Evolutionary conservation across 2,329 filamentous ascomycete genomes (phyloP).

Genomic region (Fusarium dimerum): DNA sequence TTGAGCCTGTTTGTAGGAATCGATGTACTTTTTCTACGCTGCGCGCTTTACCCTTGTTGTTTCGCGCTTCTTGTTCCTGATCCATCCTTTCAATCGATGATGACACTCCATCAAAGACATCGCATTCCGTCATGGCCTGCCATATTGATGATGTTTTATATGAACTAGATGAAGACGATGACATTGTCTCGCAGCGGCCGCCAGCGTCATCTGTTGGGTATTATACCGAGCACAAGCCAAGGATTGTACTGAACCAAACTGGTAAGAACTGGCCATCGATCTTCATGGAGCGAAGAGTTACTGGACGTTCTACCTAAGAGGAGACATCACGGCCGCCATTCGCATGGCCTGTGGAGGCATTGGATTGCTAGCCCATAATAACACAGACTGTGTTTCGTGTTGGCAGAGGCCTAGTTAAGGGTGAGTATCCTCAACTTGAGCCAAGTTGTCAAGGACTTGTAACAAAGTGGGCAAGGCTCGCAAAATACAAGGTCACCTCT

Average conservation of each 20-base stretch:
- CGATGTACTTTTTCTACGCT: not conserved
- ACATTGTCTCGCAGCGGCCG: not conserved
- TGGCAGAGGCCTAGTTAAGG: conserved; percentile 3
- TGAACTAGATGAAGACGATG: not conserved
- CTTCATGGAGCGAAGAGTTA: conserved; percentile 10
- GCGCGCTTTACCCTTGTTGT: not conserved
- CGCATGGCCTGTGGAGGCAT: too few species aligned
- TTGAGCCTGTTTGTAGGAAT: conserved; percentile 1
- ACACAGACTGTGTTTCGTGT: not conserved
- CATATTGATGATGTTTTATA: conserved; percentile 1
- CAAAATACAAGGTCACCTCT: not conserved
- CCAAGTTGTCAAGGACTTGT: conserved; percentile 2
- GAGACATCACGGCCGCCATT: not conserved
- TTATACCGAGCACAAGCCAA: not conserved
- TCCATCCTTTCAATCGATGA: conserved; percentile 21
- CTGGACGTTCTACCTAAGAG: conserved; percentile 13
- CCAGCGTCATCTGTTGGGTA: not conserved
- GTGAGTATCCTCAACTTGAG: conserved; percentile 6
- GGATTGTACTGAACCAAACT: not conserved
- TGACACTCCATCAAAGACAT: conserved; percentile 21
- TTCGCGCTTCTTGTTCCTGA: conserved; percentile 6
- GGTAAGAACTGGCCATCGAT: conserved; percentile 8
- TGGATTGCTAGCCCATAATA: not conserved
- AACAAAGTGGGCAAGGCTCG: conserved; percentile 6
- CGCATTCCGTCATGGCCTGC: conserved; percentile 22